These are phyloP conservation scores for Geosmithia flava DNA, from an alignment of 2,329 filamentous ascomycete species.

Conservation along the genomic window DNA sequence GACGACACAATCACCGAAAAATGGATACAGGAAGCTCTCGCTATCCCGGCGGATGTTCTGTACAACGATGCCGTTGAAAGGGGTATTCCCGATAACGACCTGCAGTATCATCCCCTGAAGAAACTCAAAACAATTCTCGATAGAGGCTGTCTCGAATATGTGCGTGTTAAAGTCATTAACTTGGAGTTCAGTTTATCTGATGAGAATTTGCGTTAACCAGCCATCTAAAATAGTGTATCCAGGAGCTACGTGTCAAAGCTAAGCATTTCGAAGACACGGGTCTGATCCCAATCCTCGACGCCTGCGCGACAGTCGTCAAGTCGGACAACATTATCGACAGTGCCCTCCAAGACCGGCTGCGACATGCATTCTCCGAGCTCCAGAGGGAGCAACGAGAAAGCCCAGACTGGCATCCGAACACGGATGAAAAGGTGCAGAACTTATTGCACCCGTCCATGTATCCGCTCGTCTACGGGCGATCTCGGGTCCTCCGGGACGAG, in stretches of 20 bases:
- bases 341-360: slow-evolving; percentile 21
- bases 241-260: slow-evolving; percentile 19
- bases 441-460: slow-evolving; percentile 53
- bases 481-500: slow-evolving; percentile 16
- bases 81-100: not conserved
- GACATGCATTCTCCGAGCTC: slow-evolving; percentile 27
- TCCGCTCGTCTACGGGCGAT: slow-evolving; percentile 41
- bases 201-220: too few species aligned
- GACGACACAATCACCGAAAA: slow-evolving; percentile 11
- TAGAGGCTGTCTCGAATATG: slow-evolving; percentile 12
- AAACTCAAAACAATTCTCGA: not conserved
- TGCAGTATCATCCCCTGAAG: not conserved
- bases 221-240: slow-evolving; percentile 18
- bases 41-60: slow-evolving; percentile 4
- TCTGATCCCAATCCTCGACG: slow-evolving; percentile 20
- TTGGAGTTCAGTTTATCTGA: too few species aligned
- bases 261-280: slow-evolving; percentile 17
- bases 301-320: slow-evolving; percentile 17
- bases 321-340: slow-evolving; percentile 14
- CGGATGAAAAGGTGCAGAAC: slow-evolving; percentile 43
- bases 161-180: slow-evolving; percentile 12
- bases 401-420: slow-evolving; percentile 51
- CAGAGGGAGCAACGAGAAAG: slow-evolving; percentile 34
- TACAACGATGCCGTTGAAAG: not conserved
- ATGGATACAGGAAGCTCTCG: slow-evolving; percentile 16